phyloP scores from a whole-genome alignment of 116 monocot species.

The Cymodocea nodosa region DNA sequence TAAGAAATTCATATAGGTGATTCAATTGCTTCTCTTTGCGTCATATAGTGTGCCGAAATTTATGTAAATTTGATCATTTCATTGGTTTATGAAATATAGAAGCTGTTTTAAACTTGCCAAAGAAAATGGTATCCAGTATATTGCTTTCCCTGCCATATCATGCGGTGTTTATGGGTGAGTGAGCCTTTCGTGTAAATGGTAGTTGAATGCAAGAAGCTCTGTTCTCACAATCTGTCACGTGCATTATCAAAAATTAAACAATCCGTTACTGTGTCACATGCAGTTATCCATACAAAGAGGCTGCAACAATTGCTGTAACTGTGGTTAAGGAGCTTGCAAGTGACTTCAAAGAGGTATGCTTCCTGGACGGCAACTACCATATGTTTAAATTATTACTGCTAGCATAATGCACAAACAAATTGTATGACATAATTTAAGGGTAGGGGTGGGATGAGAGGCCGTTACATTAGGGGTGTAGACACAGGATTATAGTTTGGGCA shows the following conservation, averaged over 20 bases:
- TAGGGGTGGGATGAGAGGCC: background rate
- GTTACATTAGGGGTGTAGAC: background rate
- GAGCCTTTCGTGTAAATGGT: background rate
- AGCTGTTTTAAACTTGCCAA: slow-evolving; percentile 31
- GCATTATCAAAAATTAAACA: slow-evolving; percentile 2
- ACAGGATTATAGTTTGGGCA: too few relatives aligned
- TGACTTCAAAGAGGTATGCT: slow-evolving; percentile 65
- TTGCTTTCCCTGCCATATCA: slow-evolving; percentile 92
- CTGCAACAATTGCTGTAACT: slow-evolving; percentile 60
- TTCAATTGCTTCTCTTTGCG: background rate
- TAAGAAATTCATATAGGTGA: slow-evolving; percentile 69
- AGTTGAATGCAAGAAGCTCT: background rate
- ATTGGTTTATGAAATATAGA: slow-evolving; percentile 26
- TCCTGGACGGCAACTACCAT: background rate
- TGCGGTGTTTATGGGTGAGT: slow-evolving; percentile 80
- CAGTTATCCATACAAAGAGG: slow-evolving; percentile 76
- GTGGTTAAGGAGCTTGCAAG: slow-evolving; percentile 45
- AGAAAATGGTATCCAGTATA: slow-evolving; percentile 69
- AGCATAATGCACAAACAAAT: too few relatives aligned
- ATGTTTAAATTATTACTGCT: background rate
- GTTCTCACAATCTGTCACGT: background rate
- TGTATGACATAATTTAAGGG: too few relatives aligned
- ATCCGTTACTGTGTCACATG: background rate
- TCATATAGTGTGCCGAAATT: background rate
- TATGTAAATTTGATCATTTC: background rate